These are phyloP conservation scores for Chionographis japonica DNA, from an alignment of 106 monocot species.

Conservation along the genomic window DNA sequence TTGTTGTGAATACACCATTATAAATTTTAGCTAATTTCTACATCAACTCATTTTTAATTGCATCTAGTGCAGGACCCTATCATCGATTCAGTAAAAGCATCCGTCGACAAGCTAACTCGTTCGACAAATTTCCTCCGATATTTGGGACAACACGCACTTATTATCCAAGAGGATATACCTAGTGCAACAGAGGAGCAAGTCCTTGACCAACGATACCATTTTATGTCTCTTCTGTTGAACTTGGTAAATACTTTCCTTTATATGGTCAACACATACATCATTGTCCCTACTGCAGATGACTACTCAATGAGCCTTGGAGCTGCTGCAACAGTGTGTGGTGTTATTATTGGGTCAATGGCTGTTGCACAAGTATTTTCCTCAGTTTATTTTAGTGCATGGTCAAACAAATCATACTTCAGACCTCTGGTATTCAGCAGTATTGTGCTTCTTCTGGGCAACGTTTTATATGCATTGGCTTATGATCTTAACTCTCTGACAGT, in stretches of 20 bases:
- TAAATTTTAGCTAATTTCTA: not conserved
- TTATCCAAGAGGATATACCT: conserved; percentile 71
- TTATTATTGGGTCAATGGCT: conserved; percentile 98
- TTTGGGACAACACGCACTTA: conserved; percentile 92
- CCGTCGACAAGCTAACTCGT: conserved; percentile 78
- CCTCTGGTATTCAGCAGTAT: conserved; percentile 92
- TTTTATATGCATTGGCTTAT: conserved; percentile 86
- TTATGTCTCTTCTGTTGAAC: conserved; percentile 88
- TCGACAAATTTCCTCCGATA: conserved; percentile 85
- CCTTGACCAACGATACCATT: conserved; percentile 64
- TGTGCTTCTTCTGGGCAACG: conserved; percentile 76
- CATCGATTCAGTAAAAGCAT: conserved; percentile 64
- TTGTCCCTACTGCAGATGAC: conserved; percentile 97
- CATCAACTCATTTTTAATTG: not conserved
- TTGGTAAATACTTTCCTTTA: conserved; percentile 93
- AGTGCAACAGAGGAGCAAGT: conserved; percentile 41
- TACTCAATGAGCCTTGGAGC: conserved; percentile 91
- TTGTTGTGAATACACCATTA: no score
- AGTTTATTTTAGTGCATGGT: conserved; percentile 98
- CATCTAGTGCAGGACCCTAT: conserved; percentile 66
- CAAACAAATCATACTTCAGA: conserved; percentile 89
- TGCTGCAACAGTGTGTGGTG: conserved; percentile 91
- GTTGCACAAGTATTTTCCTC: conserved; percentile 93
- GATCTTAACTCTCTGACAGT: conserved; percentile 65
- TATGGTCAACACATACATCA: conserved; percentile 98